Conservation (phyloP, 2,329 filamentous ascomycete genomes). For the Alternaria arborescens region DNA sequence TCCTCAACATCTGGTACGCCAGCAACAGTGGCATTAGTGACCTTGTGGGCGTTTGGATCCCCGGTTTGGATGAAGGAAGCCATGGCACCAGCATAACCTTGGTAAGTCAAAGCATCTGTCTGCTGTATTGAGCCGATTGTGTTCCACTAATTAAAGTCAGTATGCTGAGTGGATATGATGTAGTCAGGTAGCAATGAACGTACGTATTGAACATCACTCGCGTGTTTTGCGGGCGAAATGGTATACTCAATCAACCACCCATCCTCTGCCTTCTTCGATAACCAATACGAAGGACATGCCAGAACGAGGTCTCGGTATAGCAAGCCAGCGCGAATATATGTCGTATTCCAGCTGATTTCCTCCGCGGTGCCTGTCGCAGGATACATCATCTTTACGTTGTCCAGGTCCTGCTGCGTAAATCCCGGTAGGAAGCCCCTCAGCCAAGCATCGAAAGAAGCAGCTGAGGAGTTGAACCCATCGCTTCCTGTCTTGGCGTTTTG, state of each 20-base stretch:
- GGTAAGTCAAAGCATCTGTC: slow-evolving; percentile 62
- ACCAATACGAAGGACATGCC: slow-evolving; percentile 68
- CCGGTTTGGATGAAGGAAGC: slow-evolving; percentile 68
- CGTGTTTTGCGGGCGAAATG: slow-evolving; percentile 67
- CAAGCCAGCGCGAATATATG: slow-evolving; percentile 63
- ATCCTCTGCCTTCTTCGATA: slow-evolving; percentile 55
- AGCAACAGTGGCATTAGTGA: slow-evolving; percentile 56
- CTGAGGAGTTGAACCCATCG: slow-evolving; percentile 61
- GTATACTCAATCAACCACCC: slow-evolving; percentile 68
- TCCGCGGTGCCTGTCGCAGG: slow-evolving; percentile 59
- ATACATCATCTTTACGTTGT: slow-evolving; percentile 57
- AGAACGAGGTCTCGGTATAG: slow-evolving; percentile 67
- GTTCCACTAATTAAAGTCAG: slow-evolving; percentile 59
- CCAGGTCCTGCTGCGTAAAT: slow-evolving; percentile 53
- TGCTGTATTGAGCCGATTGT: slow-evolving; percentile 62
- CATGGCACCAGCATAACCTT: slow-evolving; percentile 66
- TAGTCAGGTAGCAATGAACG: slow-evolving; percentile 41
- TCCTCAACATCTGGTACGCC: slow-evolving; percentile 57
- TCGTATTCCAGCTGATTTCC: slow-evolving; percentile 60
- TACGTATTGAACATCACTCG: slow-evolving; percentile 63
- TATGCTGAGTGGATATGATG: neutral
- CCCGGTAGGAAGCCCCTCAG: slow-evolving; percentile 63
- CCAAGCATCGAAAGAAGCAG: slow-evolving; percentile 62
- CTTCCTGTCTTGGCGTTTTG: slow-evolving; percentile 40
- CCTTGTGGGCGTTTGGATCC: slow-evolving; percentile 65